phyloP scores from a whole-genome alignment of 345 rosid species.

The Citrus sp. region DNA sequence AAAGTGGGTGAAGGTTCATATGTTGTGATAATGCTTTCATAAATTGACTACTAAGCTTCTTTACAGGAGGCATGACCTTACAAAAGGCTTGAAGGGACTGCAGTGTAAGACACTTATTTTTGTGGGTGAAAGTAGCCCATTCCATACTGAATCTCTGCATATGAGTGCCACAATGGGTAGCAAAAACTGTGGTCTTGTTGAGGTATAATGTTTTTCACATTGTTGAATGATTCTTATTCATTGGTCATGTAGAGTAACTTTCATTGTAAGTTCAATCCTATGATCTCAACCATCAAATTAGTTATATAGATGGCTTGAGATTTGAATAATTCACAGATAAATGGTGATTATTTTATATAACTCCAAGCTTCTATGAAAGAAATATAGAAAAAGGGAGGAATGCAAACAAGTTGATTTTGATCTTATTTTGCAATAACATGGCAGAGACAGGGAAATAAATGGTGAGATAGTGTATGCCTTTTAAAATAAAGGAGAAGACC shows the following conservation, averaged over 20 bases:
- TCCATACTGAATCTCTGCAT: conserved; percentile 43
- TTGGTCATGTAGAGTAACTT: background rate
- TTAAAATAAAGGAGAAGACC: background rate
- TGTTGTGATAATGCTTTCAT: conserved; percentile 1
- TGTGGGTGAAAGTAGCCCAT: conserved; percentile 59
- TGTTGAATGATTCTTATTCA: background rate
- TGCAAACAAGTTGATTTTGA: too few relatives aligned
- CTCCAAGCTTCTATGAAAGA: background rate
- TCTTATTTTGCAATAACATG: background rate
- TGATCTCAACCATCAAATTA: background rate
- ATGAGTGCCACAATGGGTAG: conserved; percentile 50
- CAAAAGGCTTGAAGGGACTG: conserved; percentile 44
- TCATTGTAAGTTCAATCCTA: background rate
- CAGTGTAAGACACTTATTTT: conserved; percentile 52
- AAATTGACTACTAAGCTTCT: conserved; percentile 7
- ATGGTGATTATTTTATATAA: background rate
- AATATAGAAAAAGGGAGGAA: background rate
- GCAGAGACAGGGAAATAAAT: background rate
- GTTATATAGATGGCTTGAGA: background rate
- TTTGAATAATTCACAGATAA: background rate
- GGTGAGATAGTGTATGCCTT: background rate
- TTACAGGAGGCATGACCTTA: conserved; percentile 58
- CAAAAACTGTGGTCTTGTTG: conserved; percentile 46
- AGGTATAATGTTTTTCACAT: conserved; percentile 29
- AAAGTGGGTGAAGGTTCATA: background rate